phyloP scores from a whole-genome alignment of 2,329 filamentous ascomycete species.

The Paracamarosporium sp. region DNA sequence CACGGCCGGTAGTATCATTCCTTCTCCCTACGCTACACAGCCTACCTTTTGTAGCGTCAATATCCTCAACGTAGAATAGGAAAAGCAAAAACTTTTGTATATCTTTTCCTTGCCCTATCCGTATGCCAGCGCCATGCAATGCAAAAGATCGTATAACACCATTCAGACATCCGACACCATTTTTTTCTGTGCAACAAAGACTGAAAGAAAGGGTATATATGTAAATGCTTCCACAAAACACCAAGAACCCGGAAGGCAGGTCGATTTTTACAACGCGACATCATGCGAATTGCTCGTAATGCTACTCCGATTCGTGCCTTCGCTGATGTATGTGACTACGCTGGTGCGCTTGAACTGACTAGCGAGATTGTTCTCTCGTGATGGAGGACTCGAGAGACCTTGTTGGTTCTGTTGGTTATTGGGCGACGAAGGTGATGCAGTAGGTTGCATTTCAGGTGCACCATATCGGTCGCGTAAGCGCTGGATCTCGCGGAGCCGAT shows the following conservation, averaged over 20 bases:
- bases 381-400: constrained; percentile 34
- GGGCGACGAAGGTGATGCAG: constrained; percentile 31
- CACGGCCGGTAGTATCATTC: too few species aligned
- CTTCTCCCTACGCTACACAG: neutral
- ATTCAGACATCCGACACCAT: neutral
- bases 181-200: constrained; percentile 1
- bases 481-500: constrained; percentile 83
- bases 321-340: constrained; percentile 43
- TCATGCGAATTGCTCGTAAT: constrained; percentile 44
- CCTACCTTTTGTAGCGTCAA: neutral
- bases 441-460: constrained; percentile 16
- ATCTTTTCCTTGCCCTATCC: neutral
- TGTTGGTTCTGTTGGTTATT: constrained; percentile 15
- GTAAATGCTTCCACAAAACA: constrained; percentile 17
- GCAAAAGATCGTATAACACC: neutral
- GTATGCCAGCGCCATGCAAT: constrained; percentile 2
- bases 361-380: constrained; percentile 33
- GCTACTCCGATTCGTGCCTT: constrained; percentile 46
- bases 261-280: constrained; percentile 7
- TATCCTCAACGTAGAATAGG: neutral
- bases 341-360: constrained; percentile 44
- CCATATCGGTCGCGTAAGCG: constrained; percentile 71
- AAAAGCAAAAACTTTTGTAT: neutral
- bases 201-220: constrained; percentile 17
- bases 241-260: neutral